Percentiles rank a stretch among this genome's conserved stretches.
Conservation (phyloP, 371 early-diverging fungal species). For the Mucor lusitanicus region DNA sequence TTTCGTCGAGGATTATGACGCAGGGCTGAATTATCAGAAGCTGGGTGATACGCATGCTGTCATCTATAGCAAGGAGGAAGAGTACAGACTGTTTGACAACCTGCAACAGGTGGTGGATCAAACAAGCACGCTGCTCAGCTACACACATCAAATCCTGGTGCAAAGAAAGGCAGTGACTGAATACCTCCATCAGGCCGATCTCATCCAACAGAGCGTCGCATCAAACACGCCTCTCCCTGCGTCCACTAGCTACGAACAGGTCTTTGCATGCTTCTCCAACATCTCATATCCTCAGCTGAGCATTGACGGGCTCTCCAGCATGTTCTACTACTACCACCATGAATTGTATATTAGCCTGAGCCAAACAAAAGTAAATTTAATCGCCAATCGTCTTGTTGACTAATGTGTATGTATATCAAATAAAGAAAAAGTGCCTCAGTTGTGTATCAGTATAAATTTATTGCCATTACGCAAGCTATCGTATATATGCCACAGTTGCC, state of each 20-base stretch:
- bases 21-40: slow-evolving; percentile 2
- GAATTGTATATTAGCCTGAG: neutral
- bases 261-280: neutral
- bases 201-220: neutral
- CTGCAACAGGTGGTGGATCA: neutral
- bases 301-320: neutral
- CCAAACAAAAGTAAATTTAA: neutral
- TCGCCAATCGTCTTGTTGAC: neutral
- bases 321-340: neutral
- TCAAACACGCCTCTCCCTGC: too few relatives aligned
- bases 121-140: neutral
- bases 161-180: neutral
- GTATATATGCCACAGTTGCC: too few relatives aligned
- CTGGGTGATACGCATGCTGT: neutral
- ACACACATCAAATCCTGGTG: neutral
- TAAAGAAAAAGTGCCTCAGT: neutral
- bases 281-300: neutral
- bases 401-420: neutral
- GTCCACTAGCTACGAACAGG: neutral
- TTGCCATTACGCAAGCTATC: too few relatives aligned
- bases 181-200: neutral
- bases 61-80: neutral
- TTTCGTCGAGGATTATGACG: neutral
- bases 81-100: neutral
- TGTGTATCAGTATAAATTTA: neutral